Percentiles rank a stretch among this genome's conserved stretches.
Conservation (phyloP, 164 flowering plant species). For the Taxillus chinensis region DNA sequence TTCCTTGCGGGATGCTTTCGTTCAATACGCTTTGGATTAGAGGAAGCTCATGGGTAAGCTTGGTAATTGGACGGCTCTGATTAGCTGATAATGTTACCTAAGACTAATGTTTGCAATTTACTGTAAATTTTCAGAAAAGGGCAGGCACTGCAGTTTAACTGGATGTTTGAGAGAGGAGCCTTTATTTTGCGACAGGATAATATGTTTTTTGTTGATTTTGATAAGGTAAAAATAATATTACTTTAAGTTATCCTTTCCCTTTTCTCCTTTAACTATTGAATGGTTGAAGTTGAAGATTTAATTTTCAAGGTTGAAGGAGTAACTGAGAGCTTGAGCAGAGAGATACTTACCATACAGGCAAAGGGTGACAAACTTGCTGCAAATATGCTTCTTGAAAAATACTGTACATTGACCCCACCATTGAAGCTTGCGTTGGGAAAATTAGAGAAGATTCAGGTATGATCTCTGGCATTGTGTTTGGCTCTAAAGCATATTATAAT, state of each 20-base stretch:
- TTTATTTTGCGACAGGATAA: constrained; percentile 53
- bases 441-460: constrained; percentile 62
- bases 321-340: constrained; percentile 71
- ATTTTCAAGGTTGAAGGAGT: constrained; percentile 62
- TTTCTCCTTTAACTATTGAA: not conserved
- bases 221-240: constrained; percentile 33
- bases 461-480: not conserved
- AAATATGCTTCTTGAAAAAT: constrained; percentile 43
- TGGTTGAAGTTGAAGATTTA: not conserved
- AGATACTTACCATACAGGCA: constrained; percentile 84
- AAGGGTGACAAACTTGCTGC: constrained; percentile 81
- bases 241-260: not conserved
- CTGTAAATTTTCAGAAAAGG: constrained; percentile 57
- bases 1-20: constrained; percentile 95
- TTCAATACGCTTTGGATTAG: constrained; percentile 87
- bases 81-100: not conserved
- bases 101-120: constrained; percentile 4
- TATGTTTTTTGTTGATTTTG: constrained; percentile 73
- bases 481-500: not conserved
- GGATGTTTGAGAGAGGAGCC: constrained; percentile 82
- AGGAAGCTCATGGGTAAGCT: constrained; percentile 94
- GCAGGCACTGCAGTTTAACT: constrained; percentile 90
- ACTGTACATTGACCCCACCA: constrained; percentile 47
- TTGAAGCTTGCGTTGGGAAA: constrained; percentile 51
- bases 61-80: constrained; percentile 5